These are phyloP conservation scores for Phytophthora tentaculata DNA, from an alignment of 352 stramenopile genomes.

Conservation along the genomic window DNA sequence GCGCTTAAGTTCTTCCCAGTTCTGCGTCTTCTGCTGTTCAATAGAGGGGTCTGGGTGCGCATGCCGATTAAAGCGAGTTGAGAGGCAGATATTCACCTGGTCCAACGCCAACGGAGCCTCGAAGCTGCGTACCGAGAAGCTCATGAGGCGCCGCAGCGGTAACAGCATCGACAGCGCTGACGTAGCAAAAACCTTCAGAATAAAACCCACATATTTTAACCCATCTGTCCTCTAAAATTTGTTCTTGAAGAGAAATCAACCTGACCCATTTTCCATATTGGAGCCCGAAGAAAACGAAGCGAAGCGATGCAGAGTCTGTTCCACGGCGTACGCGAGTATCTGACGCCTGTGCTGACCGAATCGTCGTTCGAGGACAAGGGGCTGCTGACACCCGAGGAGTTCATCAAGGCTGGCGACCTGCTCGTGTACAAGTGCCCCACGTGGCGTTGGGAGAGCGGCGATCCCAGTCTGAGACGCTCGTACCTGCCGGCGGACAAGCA, in stretches of 20 bases:
- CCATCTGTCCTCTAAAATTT: too few relatives aligned
- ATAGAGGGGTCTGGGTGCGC: conserved; percentile 48
- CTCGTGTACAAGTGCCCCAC: conserved; percentile 97
- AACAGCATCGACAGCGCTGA: conserved; percentile 23
- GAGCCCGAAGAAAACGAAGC: background rate
- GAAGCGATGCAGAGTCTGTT: conserved; percentile 77
- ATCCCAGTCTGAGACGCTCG: conserved; percentile 55
- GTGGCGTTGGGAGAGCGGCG: conserved; percentile 93
- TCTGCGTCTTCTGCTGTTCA: conserved; percentile 44
- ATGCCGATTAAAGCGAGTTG: conserved; percentile 44
- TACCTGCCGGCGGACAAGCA: conserved; percentile 89
- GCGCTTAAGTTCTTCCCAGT: conserved; percentile 47
- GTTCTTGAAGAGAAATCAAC: conserved; percentile 15
- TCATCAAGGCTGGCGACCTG: conserved; percentile 94
- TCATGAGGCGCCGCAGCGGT: conserved; percentile 46
- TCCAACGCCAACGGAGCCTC: conserved; percentile 29
- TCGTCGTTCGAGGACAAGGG: conserved; percentile 94
- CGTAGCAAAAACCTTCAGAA: background rate
- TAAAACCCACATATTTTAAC: too few relatives aligned
- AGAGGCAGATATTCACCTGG: conserved; percentile 57
- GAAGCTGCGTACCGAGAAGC: conserved; percentile 45
- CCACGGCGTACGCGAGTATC: conserved; percentile 86
- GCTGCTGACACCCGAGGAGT: conserved; percentile 97
- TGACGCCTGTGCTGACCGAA: conserved; percentile 91
- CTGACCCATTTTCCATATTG: background rate